Evolutionary conservation across 2,329 filamentous ascomycete species (phyloP).

Genomic region (Diaporthe helianthi): DNA sequence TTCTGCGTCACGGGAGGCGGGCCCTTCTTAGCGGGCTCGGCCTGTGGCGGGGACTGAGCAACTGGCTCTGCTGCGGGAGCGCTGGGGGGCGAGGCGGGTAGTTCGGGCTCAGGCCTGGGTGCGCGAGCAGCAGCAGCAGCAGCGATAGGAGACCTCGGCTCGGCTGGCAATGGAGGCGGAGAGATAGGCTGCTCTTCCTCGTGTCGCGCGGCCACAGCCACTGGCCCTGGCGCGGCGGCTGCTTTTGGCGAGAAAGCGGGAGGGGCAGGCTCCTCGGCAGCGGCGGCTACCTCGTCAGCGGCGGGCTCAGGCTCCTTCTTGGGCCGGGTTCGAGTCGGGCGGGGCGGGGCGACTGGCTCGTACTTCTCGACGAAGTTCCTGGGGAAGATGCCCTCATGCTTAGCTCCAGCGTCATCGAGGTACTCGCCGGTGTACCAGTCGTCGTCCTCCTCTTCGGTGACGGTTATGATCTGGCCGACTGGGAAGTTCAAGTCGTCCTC

Average conservation of each 20-base stretch:
- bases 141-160: conserved; percentile 39
- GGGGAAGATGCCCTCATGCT: conserved; percentile 87
- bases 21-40: conserved; percentile 53
- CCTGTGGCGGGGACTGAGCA: conserved; percentile 44
- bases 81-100: conserved; percentile 46
- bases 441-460: conserved; percentile 88
- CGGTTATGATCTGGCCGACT: conserved; percentile 87
- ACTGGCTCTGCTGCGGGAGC: conserved; percentile 17
- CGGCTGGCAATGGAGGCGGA: conserved; percentile 42
- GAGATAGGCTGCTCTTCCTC: conserved; percentile 45
- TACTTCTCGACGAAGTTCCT: conserved; percentile 97
- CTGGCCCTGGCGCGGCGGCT: conserved; percentile 44
- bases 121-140: conserved; percentile 43
- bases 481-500: conserved; percentile 93
- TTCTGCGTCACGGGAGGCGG: conserved; percentile 77
- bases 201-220: conserved; percentile 47
- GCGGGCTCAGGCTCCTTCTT: conserved; percentile 64
- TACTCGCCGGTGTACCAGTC: conserved; percentile 97
- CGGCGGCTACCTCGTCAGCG: conserved; percentile 36
- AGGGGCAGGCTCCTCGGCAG: conserved; percentile 39
- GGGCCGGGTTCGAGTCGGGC: conserved; percentile 75
- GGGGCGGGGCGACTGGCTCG: conserved; percentile 87
- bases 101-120: conserved; percentile 47
- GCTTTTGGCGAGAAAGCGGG: conserved; percentile 37
- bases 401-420: conserved; percentile 74